phyloP scores from a whole-genome alignment of 2,329 filamentous ascomycete species.

The Rugonectria rugulosa region DNA sequence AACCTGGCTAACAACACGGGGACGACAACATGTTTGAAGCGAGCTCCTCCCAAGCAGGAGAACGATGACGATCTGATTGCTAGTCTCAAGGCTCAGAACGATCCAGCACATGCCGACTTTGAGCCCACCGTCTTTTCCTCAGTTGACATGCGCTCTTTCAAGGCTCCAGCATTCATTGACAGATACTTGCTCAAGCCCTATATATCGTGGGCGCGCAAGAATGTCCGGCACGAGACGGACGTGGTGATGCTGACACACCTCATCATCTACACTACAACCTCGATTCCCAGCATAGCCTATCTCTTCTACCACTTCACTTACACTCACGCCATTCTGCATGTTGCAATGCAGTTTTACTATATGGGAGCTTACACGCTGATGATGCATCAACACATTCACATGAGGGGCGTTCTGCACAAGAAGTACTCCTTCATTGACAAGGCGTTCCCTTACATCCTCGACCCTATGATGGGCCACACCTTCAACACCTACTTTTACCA shows the following conservation, averaged over 20 bases:
- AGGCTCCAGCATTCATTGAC: constrained; percentile 50
- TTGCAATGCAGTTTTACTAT: constrained; percentile 71
- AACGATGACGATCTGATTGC: constrained; percentile 1
- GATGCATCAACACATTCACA: constrained; percentile 87
- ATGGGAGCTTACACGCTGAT: constrained; percentile 79
- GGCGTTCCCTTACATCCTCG: constrained; percentile 75
- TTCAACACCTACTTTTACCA: constrained; percentile 89
- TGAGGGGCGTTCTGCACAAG: constrained; percentile 70
- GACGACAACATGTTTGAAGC: constrained; percentile 15
- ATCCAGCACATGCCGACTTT: constrained; percentile 50
- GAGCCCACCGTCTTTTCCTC: constrained; percentile 56
- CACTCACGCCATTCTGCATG: constrained; percentile 71
- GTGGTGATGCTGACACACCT: constrained; percentile 82
- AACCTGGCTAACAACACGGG: constrained; percentile 1
- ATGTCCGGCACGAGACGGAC: constrained; percentile 73
- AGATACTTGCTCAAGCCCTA: constrained; percentile 66
- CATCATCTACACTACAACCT: constrained; percentile 73
- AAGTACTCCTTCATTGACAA: constrained; percentile 64
- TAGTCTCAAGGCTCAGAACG: constrained; percentile 49
- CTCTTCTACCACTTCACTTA: constrained; percentile 73
- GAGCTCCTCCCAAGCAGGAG: neutral
- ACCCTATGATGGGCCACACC: constrained; percentile 82
- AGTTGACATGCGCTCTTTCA: constrained; percentile 49
- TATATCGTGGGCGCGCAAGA: constrained; percentile 58
- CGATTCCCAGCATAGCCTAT: constrained; percentile 71